Conservation (phyloP, 306 rosid species). For the Cucurbita argyrosperma region DNA sequence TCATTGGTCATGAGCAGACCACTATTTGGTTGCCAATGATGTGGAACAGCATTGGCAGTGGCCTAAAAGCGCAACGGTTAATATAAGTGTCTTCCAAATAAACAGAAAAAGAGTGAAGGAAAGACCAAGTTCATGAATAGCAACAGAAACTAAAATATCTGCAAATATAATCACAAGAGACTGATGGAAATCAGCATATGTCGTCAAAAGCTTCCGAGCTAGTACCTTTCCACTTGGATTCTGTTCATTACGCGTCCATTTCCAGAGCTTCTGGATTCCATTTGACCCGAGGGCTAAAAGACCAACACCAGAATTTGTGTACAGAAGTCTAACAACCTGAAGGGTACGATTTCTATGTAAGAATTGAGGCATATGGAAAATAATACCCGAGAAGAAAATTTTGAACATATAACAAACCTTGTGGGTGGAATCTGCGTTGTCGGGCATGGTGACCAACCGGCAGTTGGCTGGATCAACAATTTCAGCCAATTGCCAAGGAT, state of each 20-base stretch:
- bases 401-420: conserved; percentile 37
- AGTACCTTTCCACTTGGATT: conserved; percentile 63
- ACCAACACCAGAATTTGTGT: conserved; percentile 64
- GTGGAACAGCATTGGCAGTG: conserved; percentile 67
- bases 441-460: conserved; percentile 66
- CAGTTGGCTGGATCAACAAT: conserved; percentile 61
- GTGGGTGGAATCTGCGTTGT: conserved; percentile 49
- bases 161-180: background rate
- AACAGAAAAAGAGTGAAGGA: background rate
- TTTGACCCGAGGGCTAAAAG: conserved; percentile 82
- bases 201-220: background rate
- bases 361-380: background rate
- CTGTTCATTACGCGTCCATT: conserved; percentile 65
- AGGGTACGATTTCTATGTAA: background rate
- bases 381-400: background rate
- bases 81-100: conserved; percentile 17
- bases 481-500: conserved; percentile 70
- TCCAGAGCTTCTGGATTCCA: conserved; percentile 83
- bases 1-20: conserved; percentile 85
- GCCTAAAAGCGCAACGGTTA: conserved; percentile 44
- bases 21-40: conserved; percentile 74
- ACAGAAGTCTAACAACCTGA: conserved; percentile 68
- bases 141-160: background rate
- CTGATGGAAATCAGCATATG: background rate
- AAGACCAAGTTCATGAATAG: background rate